Evolutionary conservation across 257 asterid genomes (phyloP).

Genomic region (Solanum chilense): DNA sequence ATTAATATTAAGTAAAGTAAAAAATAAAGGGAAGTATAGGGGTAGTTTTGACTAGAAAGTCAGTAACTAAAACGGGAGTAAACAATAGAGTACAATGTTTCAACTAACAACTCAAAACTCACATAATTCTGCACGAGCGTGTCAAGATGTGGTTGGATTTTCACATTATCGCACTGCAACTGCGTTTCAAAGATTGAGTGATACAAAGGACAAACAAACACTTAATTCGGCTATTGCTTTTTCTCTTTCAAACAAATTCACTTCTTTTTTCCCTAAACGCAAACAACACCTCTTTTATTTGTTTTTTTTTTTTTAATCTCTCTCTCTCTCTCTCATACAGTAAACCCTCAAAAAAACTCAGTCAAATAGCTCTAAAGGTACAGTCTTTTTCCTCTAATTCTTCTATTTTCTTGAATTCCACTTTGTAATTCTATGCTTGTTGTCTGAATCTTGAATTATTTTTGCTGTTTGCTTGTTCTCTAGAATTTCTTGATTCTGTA

Average conservation of each 20-base stretch:
- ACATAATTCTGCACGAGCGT: background rate
- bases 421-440: background rate
- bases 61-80: background rate
- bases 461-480: conserved; percentile 1
- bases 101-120: background rate
- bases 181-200: background rate
- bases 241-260: background rate
- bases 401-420: background rate
- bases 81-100: background rate
- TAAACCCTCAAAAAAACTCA: background rate
- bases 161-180: background rate
- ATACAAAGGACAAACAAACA: background rate
- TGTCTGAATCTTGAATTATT: background rate
- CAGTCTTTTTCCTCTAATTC: background rate
- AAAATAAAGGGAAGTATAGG: background rate
- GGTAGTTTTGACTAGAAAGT: background rate
- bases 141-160: background rate
- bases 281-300: background rate
- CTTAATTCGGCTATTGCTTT: background rate
- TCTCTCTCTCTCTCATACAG: conserved; percentile 1
- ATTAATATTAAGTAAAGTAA: no score
- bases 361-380: background rate
- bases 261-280: background rate
- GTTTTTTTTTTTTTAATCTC: background rate
- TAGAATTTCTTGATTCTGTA: background rate